A percentile compares a stretch with the other conserved stretches of the same genome.
These are phyloP conservation scores for Sapria himalayana DNA, from an alignment of 345 rosid genomes.

Conservation along the genomic window DNA sequence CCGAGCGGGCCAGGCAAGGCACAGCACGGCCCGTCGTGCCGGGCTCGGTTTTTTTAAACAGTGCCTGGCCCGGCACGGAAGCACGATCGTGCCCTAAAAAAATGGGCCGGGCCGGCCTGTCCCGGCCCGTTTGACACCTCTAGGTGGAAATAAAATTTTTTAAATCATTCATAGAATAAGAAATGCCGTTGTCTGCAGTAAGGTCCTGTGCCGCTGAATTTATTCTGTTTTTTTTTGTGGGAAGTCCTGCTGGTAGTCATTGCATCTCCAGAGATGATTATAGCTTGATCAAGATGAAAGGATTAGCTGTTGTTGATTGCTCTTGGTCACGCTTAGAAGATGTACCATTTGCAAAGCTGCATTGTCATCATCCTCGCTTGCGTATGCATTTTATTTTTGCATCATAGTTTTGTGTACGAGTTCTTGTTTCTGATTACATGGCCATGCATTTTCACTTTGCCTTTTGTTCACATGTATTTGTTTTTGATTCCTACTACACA, in stretches of 20 bases:
- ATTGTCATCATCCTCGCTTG: slow-evolving; percentile 78
- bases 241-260: slow-evolving; percentile 80
- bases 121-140: too few relatives aligned
- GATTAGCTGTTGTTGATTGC: slow-evolving; percentile 94
- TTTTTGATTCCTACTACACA: too few relatives aligned
- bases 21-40: too few relatives aligned
- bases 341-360: slow-evolving; percentile 84
- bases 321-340: slow-evolving; percentile 91
- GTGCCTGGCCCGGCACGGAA: too few relatives aligned
- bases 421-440: neutral
- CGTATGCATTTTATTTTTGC: slow-evolving; percentile 28
- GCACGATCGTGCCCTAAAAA: too few relatives aligned
- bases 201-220: too few relatives aligned
- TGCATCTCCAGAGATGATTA: slow-evolving; percentile 82
- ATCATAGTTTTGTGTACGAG: neutral
- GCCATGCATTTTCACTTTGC: neutral
- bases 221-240: slow-evolving; percentile 6
- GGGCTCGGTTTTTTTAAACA: too few relatives aligned
- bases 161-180: too few relatives aligned
- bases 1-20: too few relatives aligned
- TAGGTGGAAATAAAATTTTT: too few relatives aligned
- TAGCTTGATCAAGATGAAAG: slow-evolving; percentile 49
- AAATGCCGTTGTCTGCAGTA: too few relatives aligned
- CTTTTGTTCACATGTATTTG: neutral
- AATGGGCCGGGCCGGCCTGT: too few relatives aligned